Percentiles rank a stretch among this genome's conserved stretches.
phyloP scores from a whole-genome alignment of 1,139 yeast species.

The Scheffersomyces titani region DNA sequence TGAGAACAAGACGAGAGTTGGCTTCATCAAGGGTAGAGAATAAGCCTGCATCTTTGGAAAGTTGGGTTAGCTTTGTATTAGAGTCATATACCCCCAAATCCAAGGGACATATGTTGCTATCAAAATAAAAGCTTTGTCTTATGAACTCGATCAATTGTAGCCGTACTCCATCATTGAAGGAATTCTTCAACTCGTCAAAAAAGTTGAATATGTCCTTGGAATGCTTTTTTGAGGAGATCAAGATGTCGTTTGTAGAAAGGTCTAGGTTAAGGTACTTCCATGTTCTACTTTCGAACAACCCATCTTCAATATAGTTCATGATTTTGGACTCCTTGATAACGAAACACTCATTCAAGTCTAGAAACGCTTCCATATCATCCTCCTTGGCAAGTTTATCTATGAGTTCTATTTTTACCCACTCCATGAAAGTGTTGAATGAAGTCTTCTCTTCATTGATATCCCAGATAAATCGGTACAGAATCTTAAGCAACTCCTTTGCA shows the following conservation, averaged over 20 bases:
- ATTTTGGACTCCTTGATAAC: constrained; percentile 26
- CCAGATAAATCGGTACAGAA: constrained; percentile 44
- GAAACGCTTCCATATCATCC: constrained; percentile 32
- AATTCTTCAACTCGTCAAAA: constrained; percentile 9
- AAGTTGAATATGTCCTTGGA: constrained; percentile 7
- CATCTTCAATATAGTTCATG: constrained; percentile 30
- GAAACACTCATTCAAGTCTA: constrained; percentile 16
- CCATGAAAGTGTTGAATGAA: constrained; percentile 50
- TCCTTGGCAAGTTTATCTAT: constrained; percentile 39
- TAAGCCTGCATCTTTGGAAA: not conserved
- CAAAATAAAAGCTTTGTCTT: constrained; percentile 7
- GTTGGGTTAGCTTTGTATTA: constrained; percentile 1
- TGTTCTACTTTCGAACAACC: constrained; percentile 26
- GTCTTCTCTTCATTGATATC: constrained; percentile 54
- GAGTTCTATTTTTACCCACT: constrained; percentile 44
- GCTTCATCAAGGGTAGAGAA: not conserved
- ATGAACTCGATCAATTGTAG: constrained; percentile 15
- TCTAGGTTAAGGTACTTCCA: constrained; percentile 26
- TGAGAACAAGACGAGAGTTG: not conserved
- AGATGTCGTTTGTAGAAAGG: constrained; percentile 15
- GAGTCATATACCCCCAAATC: not conserved
- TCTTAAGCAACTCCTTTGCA: constrained; percentile 34
- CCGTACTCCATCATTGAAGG: constrained; percentile 11
- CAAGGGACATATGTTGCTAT: constrained; percentile 2
- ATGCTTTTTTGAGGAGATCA: constrained; percentile 6